Conservation (phyloP, 2,329 filamentous ascomycete species). For the Arthrobotrys megalospora region DNA sequence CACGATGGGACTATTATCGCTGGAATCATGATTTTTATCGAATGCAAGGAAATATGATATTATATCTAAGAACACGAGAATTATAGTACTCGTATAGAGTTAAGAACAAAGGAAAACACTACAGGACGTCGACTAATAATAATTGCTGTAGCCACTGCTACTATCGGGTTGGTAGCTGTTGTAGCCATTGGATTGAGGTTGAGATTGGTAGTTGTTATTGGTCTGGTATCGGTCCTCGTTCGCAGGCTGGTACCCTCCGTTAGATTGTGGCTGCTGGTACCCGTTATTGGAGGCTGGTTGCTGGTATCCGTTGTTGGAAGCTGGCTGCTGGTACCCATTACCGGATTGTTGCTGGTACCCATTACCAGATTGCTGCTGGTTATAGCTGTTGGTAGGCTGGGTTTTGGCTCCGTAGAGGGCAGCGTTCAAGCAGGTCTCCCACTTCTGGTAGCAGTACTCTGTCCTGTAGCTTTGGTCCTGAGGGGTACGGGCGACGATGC, state of each 20-base stretch:
- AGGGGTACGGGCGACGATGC: conserved; percentile 20
- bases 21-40: background rate
- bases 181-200: background rate
- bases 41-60: conserved; percentile 9
- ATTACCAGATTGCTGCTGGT: too few relatives aligned
- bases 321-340: too few relatives aligned
- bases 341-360: too few relatives aligned
- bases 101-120: background rate
- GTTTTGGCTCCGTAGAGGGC: background rate
- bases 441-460: conserved; percentile 42
- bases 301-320: background rate
- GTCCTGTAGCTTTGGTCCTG: conserved; percentile 22
- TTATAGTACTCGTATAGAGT: background rate
- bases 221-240: conserved; percentile 3
- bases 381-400: background rate
- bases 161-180: conserved; percentile 3
- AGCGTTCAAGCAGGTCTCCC: conserved; percentile 32
- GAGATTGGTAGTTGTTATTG: background rate
- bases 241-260: background rate
- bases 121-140: conserved; percentile 3
- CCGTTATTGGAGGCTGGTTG: background rate
- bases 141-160: background rate
- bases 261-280: background rate
- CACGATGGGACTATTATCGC: background rate
- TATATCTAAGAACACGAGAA: background rate